Conservation (phyloP, 306 rosid species). For the Spatholobus suberectus region DNA sequence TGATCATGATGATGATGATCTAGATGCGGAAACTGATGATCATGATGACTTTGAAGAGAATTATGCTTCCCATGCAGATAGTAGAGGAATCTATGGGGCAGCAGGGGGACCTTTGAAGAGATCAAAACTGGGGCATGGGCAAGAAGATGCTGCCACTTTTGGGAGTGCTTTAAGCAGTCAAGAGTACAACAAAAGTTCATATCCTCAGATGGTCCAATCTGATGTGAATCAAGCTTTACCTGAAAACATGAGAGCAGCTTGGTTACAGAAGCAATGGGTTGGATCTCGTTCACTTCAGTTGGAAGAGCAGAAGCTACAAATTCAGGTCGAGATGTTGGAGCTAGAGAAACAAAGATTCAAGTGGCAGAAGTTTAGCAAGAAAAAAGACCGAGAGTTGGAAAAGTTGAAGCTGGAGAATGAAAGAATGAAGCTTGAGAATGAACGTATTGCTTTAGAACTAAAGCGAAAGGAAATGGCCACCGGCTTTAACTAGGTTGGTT, state of each 20-base stretch:
- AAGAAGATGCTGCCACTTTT: constrained; percentile 51
- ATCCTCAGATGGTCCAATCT: constrained; percentile 50
- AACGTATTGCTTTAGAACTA: constrained; percentile 69
- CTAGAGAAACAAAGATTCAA: constrained; percentile 78
- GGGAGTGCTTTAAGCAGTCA: constrained; percentile 60
- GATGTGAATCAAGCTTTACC: constrained; percentile 61
- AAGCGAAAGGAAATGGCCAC: constrained; percentile 69
- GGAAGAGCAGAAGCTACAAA: constrained; percentile 86
- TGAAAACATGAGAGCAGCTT: constrained; percentile 62
- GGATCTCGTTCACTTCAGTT: constrained; percentile 70
- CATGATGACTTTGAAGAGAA: constrained; percentile 75
- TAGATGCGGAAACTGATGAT: constrained; percentile 68
- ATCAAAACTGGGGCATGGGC: constrained; percentile 53
- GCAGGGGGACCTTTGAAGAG: constrained; percentile 64
- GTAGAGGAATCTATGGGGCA: constrained; percentile 50
- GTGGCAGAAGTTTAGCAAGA: constrained; percentile 86
- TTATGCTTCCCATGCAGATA: constrained; percentile 59
- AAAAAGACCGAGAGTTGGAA: constrained; percentile 83
- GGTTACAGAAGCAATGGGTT: constrained; percentile 76
- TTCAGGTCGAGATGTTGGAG: constrained; percentile 78
- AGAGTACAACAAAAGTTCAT: constrained; percentile 55
- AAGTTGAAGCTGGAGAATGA: constrained; percentile 81
- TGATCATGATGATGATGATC: constrained; percentile 82
- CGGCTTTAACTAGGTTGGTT: constrained; percentile 54
- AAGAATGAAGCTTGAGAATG: constrained; percentile 88